Evolutionary conservation across 176 grass and related monocot genomes (phyloP).

Genomic region (Carex pumila): DNA sequence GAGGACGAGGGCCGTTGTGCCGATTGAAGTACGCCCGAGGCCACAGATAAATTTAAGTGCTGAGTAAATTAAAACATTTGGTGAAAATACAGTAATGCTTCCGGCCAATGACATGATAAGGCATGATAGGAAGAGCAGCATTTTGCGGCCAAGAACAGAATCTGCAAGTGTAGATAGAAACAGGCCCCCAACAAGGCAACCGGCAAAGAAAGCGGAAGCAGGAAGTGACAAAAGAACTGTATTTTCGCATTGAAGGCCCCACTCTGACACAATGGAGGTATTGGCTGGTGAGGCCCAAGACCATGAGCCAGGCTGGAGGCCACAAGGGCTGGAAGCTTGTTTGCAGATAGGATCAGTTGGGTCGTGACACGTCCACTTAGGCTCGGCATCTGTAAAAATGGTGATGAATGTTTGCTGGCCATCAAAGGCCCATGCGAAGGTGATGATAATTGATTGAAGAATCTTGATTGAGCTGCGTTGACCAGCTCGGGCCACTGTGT

Average conservation of each 20-base stretch:
- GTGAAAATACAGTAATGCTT: slow-evolving; percentile 42
- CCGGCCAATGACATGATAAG: slow-evolving; percentile 51
- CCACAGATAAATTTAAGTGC: slow-evolving; percentile 56
- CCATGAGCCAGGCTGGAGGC: slow-evolving; percentile 45
- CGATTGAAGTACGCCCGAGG: slow-evolving; percentile 48
- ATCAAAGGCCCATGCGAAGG: slow-evolving; percentile 76
- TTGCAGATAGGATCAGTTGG: slow-evolving; percentile 24
- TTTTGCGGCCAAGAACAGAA: slow-evolving; percentile 57
- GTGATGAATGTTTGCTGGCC: slow-evolving; percentile 91
- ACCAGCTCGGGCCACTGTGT: not conserved
- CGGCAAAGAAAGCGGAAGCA: slow-evolving; percentile 64
- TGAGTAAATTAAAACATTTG: slow-evolving; percentile 71
- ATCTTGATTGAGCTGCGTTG: not conserved
- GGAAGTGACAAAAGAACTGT: slow-evolving; percentile 57
- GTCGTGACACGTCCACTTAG: slow-evolving; percentile 55
- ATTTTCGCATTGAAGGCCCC: slow-evolving; percentile 59
- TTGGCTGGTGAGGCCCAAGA: slow-evolving; percentile 45
- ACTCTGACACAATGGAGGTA: slow-evolving; percentile 55
- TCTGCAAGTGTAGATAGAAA: slow-evolving; percentile 68
- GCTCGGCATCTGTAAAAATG: slow-evolving; percentile 74
- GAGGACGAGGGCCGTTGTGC: slow-evolving; percentile 53
- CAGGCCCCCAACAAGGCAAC: slow-evolving; percentile 55
- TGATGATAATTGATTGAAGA: slow-evolving; percentile 42
- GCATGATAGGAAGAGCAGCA: slow-evolving; percentile 49
- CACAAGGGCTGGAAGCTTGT: slow-evolving; percentile 29